Percentiles rank a stretch among this genome's conserved stretches.
phyloP scores from a whole-genome alignment of 352 stramenopile species.

The Pythium phragmiticola region DNA sequence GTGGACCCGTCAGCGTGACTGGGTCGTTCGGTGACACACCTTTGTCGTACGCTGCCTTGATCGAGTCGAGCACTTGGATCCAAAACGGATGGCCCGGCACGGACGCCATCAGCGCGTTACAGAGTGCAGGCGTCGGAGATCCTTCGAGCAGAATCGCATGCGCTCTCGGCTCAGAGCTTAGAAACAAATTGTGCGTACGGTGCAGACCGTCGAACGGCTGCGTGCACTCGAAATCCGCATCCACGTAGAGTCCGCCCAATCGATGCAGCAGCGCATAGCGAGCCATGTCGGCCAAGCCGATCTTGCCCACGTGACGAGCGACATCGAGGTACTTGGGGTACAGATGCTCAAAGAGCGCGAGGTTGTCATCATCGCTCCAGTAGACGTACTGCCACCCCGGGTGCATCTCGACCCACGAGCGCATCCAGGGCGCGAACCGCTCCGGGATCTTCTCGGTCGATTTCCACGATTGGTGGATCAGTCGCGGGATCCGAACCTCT shows the following conservation, averaged over 20 bases:
- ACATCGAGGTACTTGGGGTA: conserved; percentile 41
- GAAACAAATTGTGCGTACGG: conserved; percentile 32
- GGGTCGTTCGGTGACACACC: conserved; percentile 27
- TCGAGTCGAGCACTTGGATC: conserved; percentile 46
- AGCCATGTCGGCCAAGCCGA: conserved; percentile 51
- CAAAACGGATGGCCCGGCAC: conserved; percentile 46
- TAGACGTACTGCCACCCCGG: conserved; percentile 56
- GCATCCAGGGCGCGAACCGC: conserved; percentile 57
- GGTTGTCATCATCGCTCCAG: conserved; percentile 56
- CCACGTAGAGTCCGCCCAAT: conserved; percentile 49
- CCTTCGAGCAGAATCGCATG: conserved; percentile 52
- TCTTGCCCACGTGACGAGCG: conserved; percentile 32
- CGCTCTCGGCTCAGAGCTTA: conserved; percentile 44
- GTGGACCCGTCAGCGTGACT: conserved; percentile 47
- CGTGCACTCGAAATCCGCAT: conserved; percentile 55
- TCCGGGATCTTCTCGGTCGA: conserved; percentile 35
- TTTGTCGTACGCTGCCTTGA: conserved; percentile 41
- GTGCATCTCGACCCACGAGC: conserved; percentile 41
- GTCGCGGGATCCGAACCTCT: conserved; percentile 32
- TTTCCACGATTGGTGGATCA: conserved; percentile 69
- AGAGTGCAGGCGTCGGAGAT: conserved; percentile 32
- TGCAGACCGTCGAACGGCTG: conserved; percentile 39
- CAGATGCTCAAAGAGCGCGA: conserved; percentile 38
- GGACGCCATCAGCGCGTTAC: conserved; percentile 63
- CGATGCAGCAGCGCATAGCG: conserved; percentile 53